A percentile compares a stretch with the other conserved stretches of the same genome.
phyloP scores from a whole-genome alignment of 495 filamentous ascomycete genomes.

The Penicillium desertorum region DNA sequence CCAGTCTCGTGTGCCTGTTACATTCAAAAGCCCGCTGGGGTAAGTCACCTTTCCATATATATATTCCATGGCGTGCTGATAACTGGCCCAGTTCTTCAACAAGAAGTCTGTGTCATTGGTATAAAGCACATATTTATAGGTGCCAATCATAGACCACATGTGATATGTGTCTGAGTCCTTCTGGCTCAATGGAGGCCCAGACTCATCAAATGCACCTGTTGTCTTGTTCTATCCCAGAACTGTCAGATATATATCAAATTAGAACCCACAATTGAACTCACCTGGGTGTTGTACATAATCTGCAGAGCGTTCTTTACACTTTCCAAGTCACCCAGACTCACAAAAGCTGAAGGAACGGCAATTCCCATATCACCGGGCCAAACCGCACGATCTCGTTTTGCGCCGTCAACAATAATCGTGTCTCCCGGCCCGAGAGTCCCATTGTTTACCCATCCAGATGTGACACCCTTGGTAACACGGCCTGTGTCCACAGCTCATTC shows the following conservation, averaged over 20 bases:
- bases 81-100: constrained; percentile 48
- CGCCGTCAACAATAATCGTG: constrained; percentile 56
- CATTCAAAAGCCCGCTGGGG: constrained; percentile 52
- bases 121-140: constrained; percentile 61
- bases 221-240: constrained; percentile 16
- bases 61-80: constrained; percentile 54
- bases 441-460: constrained; percentile 55
- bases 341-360: constrained; percentile 55
- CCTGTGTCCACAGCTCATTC: constrained; percentile 54
- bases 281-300: constrained; percentile 60
- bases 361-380: constrained; percentile 65
- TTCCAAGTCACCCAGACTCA: constrained; percentile 59
- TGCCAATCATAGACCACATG: constrained; percentile 63
- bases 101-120: constrained; percentile 56
- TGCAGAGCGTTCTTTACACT: constrained; percentile 62
- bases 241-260: not conserved
- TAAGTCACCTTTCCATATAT: constrained; percentile 52
- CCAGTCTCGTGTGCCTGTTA: constrained; percentile 58
- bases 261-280: constrained; percentile 15
- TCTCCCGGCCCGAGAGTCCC: constrained; percentile 54
- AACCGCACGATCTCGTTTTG: constrained; percentile 59
- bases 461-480: constrained; percentile 50
- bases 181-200: constrained; percentile 57
- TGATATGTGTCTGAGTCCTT: constrained; percentile 62
- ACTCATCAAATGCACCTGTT: constrained; percentile 55